Evolutionary conservation across 2,329 filamentous ascomycete species (phyloP), one percentile per base, ranked within the genome.

Genomic region (Aureobasidium lini): DNA sequence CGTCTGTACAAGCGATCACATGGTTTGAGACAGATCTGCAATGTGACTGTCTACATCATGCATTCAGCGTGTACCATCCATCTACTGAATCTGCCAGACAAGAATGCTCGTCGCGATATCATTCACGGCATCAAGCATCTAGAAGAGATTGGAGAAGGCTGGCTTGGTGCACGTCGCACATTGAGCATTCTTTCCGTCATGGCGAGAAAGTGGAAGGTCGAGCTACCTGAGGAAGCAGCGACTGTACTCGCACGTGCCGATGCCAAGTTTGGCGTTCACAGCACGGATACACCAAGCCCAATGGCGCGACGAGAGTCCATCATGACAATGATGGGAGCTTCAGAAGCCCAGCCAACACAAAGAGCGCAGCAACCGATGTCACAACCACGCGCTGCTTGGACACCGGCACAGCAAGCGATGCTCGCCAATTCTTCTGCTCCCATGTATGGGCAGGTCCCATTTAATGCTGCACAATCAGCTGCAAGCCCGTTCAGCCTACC

Each of bases 51-150:
- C 0, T 99, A 99, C 72, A 96, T 97, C 74, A 82, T 89, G 0
- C 93, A 97, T 71, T 94, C 90, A 4, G 92, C 94, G 32, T 96
- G 91, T 70, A 96, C 91, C 0, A 95, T 97, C 40, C 94, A 97
- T 68, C 77, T 99, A 18, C 84, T 99, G 37, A 96, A 96, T 65
- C 78, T 97, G 1, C 92, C 92, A 0, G 92, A 96, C 66, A 96
- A 94, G 75, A 94, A 89, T 32, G 90, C 94, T 4, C 87, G 85
- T 67, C 80, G 93, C 66, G 93, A 97, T 71, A 89, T 99, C 43
- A 87, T 89, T 4, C 92, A 96, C 66, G 91, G 93, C 1, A 81
- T 96, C 44, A 93, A 90, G 68, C 90, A 96, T 63, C 82, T 97
- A 1, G 93, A 97, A 71, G 93, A 97, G 69, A 96, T 99, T 66